phyloP scores from a whole-genome alignment of 306 rosid genomes.

The Citrullus mucosospermus region DNA sequence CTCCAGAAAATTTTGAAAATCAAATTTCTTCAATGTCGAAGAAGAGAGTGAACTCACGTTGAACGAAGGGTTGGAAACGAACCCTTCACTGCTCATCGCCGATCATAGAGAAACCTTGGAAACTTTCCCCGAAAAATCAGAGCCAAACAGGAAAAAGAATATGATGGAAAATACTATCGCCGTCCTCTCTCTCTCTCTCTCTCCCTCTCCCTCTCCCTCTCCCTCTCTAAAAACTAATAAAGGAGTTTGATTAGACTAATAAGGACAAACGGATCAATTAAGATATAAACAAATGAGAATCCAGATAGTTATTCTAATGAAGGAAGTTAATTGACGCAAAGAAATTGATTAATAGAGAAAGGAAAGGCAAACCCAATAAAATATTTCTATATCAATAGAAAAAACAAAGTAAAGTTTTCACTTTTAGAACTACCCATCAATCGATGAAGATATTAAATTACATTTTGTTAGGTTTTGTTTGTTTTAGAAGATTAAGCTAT shows the following conservation, averaged over 20 bases:
- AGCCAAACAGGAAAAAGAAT: not conserved
- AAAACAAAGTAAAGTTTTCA: not conserved
- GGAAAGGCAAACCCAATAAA: not conserved
- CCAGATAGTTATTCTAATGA: not conserved
- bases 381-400: not conserved
- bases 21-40: constrained; percentile 1
- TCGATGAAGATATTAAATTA: not conserved
- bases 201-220: no score
- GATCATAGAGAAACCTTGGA: not conserved
- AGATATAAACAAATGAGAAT: not conserved
- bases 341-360: not conserved
- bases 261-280: not conserved
- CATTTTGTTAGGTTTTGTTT: not conserved
- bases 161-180: not conserved
- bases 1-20: not conserved
- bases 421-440: not conserved
- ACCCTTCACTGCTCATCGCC: not conserved
- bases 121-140: not conserved
- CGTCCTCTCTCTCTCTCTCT: not conserved
- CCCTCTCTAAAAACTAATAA: not conserved
- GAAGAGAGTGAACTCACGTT: not conserved
- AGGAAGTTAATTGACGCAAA: not conserved
- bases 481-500: not conserved
- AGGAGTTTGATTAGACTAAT: not conserved
- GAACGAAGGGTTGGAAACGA: not conserved